Percentiles rank a stretch among this genome's conserved stretches.
phyloP scores from a whole-genome alignment of 2,329 filamentous ascomycete genomes.

The Penicillium sp. region DNA sequence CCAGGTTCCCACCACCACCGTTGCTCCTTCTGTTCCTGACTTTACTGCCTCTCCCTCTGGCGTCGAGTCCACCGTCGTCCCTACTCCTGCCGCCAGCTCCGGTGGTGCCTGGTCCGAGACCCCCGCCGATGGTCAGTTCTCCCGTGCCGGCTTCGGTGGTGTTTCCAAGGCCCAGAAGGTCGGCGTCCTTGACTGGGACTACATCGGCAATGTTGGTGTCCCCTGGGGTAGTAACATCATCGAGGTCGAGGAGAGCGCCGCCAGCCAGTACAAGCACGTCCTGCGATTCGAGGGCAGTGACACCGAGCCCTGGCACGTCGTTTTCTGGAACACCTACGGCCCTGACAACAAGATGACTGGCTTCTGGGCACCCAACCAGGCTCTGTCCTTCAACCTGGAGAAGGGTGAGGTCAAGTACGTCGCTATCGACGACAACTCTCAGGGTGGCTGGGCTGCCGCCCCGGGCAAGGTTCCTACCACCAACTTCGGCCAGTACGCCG shows the following conservation, averaged over 20 bases:
- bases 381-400: conserved; percentile 36
- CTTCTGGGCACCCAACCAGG: conserved; percentile 37
- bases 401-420: conserved; percentile 38
- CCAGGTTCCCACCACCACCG: conserved; percentile 17
- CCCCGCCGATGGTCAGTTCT: conserved; percentile 26
- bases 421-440: conserved; percentile 41
- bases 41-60: background rate
- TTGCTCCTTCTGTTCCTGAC: background rate
- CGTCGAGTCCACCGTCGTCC: background rate
- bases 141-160: conserved; percentile 36
- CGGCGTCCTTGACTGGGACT: conserved; percentile 27
- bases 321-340: conserved; percentile 47
- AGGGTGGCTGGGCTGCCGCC: conserved; percentile 41
- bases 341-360: conserved; percentile 36
- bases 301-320: conserved; percentile 36
- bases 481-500: conserved; percentile 35
- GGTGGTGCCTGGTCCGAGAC: conserved; percentile 27
- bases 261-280: conserved; percentile 41
- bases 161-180: conserved; percentile 21
- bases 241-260: conserved; percentile 35
- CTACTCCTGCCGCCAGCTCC: background rate
- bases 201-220: conserved; percentile 39
- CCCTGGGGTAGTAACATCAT: conserved; percentile 47
- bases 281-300: conserved; percentile 35
- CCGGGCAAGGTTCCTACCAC: conserved; percentile 33